Base-by-base conservation (phyloP, 805 yeast genomes). In the Ogataea pignaliae region DNA sequence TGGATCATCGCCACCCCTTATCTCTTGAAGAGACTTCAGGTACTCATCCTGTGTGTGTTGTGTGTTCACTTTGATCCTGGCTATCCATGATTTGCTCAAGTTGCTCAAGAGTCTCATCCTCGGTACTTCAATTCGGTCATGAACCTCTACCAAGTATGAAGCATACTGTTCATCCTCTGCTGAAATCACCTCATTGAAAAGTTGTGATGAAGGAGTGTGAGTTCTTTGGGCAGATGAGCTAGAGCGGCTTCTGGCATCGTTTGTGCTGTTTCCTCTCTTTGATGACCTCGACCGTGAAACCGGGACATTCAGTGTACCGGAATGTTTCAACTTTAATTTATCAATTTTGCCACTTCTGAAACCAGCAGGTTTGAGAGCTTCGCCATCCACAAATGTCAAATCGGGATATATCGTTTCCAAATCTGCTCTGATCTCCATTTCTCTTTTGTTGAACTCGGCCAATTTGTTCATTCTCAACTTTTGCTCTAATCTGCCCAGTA, bases 401-500 rank as follows among this genome's bases (percentile, higher is more conserved):
- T 42, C 34, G 1, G 53, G 36, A 29, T 66, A 63, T 13, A 71
- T 71, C 37, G 70, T 71, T 11, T 64, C 44, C 6, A 69, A 60
- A 34, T 52, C 41, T 38, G 41, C 34, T 8, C 46, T 42, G 34
- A 54, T 47, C 15, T 40, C 42, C 11, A 30, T 28, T 40, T 53
- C 61, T 37, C 57, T 56, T 17, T 44, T 48, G 12, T 39, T 53
- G 40, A 63, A 61, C 3, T 50, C 53, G 3, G 40, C 41, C 13
- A 53, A 15, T 45, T 85, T 81, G 18, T 76, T 77, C 11, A 77
- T 40, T 48, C 96, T 70, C 41, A 71, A 67, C 50, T 69, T 71
- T 57, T 88, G 95, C 52, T 83, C 91, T n/a, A 71, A 46, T 16
- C 65, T 40, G 1, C 95, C 95, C 10, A 84, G 70, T 52, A 83